Evolutionary conservation across 2,329 filamentous ascomycete species (phyloP), one percentile per base, ranked within the genome.

Genomic region (Ambrosiella xylebori): DNA sequence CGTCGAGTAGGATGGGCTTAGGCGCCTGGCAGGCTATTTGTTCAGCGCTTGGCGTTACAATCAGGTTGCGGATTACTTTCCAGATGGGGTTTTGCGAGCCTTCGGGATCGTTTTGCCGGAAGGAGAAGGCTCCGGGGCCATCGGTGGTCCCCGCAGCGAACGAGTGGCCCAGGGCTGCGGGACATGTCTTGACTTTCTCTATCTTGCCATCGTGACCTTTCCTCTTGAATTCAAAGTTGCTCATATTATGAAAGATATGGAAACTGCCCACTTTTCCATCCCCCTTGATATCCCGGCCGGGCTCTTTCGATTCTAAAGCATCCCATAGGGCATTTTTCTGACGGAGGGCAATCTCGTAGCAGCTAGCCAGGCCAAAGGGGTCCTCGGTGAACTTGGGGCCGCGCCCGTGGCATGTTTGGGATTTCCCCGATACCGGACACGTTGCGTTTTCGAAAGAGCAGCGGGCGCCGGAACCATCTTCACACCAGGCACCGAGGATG

Each of bases 141-240:
- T 97, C 91, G 0, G 88, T 87, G 0, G 91, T 97, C 9, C 91
- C 91, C 0, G 87, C 91, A 0, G 91, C 91, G 67, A 97, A 97
- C 0, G 86, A 90, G 67, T 93, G 95, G 5, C 91, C 91, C 61
- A 97, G 73, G 0, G 89, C 88, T 0, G 90, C 90, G 2, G 89
- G 84, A 64, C 91, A 97, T 0, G 90, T 95, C 54, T 72, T 75
- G 36, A 38, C 35, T n/a, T 15, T 15, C 17, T 19, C n/a, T 6
- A 82, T 86, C 37, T 71, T 71, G 2, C 80, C 36, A 15, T 37
- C 81, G 51, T 86, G 86, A 63, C 95, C 88, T 0, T 83, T 77
- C 1, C 90, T 80, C 2, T 72, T 69, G 66, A 96, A 95, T 0
- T 76, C 76, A 67, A 83, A 93, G 64, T 79, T 80, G 4, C 83